Base-by-base conservation (phyloP, 2,329 filamentous ascomycete species). In the Penicillium sp. region DNA sequence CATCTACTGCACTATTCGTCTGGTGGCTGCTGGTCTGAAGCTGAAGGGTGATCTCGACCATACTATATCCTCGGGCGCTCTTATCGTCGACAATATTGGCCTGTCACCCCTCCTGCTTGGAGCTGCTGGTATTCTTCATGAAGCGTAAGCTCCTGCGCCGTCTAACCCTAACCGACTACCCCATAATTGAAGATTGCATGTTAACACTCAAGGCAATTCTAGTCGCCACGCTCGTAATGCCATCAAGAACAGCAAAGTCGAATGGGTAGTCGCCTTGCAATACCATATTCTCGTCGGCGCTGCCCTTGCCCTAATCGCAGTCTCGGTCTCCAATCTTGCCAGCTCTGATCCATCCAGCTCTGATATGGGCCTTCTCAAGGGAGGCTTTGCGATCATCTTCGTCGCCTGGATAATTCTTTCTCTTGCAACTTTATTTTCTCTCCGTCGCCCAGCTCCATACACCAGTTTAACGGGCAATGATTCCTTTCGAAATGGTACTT, bases 241-340 rank as follows among this genome's bases (percentile, higher is more conserved):
- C 5, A 47, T 57, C 43, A 51, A 30, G 1, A 57, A 45, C 14
- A 24, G 11, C 18, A 57, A 57, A 28, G 18, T 57, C 14, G 55
- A 57, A 48, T 57, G 55, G 55, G 24, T 52, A n/a, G 14, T 24
- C 24, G 55, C 53, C n/a, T 24, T 57, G 48, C 55, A 57, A 57
- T 47, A 52, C 21, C 55, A 57, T 38, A 48, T 57, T 23, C 35
- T 53, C 16, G 55, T 57, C 49, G 33, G 42, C 26, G 49, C 55
- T 16, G 49, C 30, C n/a, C 49, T 57, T 35, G 55, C 55, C 11
- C 43, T 57, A 12, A 47, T 57, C 20, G 55, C 55, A 21, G 55
- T 35, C 26, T 51, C 48, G 18, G 26, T 57, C 5, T 30, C 45
- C 3, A 30, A 51, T 20, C 45, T 57, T 12, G n/a, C 47, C 21